A percentile compares a stretch with the other conserved stretches of the same genome.
These are phyloP conservation scores for Dentiscutata heterogama DNA, from an alignment of 371 early-diverging fungal genomes.

Conservation along the genomic window DNA sequence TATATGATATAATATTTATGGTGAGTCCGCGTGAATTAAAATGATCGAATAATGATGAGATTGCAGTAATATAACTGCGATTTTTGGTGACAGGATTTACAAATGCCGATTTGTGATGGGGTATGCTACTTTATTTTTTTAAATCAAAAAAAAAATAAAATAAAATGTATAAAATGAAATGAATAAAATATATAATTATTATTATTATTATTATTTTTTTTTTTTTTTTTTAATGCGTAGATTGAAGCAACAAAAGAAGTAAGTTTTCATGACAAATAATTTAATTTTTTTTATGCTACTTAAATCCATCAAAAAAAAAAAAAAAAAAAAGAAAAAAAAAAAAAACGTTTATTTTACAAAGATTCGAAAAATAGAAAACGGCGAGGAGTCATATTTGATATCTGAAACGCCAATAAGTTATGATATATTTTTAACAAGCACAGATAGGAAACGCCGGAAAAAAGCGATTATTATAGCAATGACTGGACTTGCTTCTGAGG, in stretches of 20 bases:
- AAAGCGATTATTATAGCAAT: slow-evolving; percentile 18
- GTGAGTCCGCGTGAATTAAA: background rate
- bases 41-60: background rate
- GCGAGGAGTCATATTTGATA: slow-evolving; percentile 3
- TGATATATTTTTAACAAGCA: background rate
- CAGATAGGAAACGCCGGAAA: background rate
- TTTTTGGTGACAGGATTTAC: background rate
- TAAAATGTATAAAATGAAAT: no score
- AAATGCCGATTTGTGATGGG: slow-evolving; percentile 21
- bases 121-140: background rate
- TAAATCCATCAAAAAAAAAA: background rate
- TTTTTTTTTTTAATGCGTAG: background rate
- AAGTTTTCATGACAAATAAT: background rate
- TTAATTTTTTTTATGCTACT: background rate
- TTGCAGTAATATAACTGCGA: background rate
- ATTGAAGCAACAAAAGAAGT: slow-evolving; percentile 23
- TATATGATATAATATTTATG: slow-evolving; percentile 20
- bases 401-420: background rate
- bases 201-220: no score
- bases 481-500: slow-evolving; percentile 3
- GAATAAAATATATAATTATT: no score
- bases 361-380: slow-evolving; percentile 22
- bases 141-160: no score
- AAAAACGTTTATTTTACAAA: no score
- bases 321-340: no score